A percentile compares a stretch with the other conserved stretches of the same genome.
These are phyloP conservation scores for Didymosphaeria variabile DNA, from an alignment of 2,329 filamentous ascomycete species.

Conservation along the genomic window DNA sequence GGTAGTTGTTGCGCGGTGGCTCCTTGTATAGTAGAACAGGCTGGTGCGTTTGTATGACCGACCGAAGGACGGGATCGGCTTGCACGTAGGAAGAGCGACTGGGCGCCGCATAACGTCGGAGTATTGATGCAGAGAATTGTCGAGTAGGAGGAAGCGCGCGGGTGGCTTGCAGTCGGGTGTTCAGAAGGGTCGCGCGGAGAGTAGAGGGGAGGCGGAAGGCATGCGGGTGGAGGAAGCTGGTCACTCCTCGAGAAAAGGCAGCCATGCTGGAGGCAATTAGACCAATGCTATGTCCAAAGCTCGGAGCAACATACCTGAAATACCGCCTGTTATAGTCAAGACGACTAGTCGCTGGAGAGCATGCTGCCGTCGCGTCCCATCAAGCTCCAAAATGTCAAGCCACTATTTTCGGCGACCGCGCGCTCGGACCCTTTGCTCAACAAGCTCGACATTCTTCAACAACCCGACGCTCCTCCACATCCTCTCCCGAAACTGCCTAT, in stretches of 20 bases:
- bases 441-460: conserved; percentile 40
- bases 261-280: conserved; percentile 35
- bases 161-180: conserved; percentile 33
- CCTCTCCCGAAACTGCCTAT: conserved; percentile 24
- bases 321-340: background rate
- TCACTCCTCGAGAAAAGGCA: conserved; percentile 41
- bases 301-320: background rate
- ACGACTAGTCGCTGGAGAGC: background rate
- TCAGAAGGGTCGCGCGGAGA: conserved; percentile 43
- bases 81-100: conserved; percentile 26
- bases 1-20: conserved; percentile 37
- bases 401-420: conserved; percentile 14
- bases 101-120: conserved; percentile 30
- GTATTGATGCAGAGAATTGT: conserved; percentile 35
- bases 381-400: conserved; percentile 17
- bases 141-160: conserved; percentile 26
- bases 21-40: conserved; percentile 47
- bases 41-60: conserved; percentile 38
- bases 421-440: conserved; percentile 36
- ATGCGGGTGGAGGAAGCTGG: conserved; percentile 35
- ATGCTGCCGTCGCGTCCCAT: conserved; percentile 11
- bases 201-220: conserved; percentile 45
- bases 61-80: conserved; percentile 45
- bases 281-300: background rate
- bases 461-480: conserved; percentile 24